A percentile compares a stretch with the other conserved stretches of the same genome.
phyloP scores from a whole-genome alignment of 1,284 basidiomycete genomes.

The Thecaphora frezii region DNA sequence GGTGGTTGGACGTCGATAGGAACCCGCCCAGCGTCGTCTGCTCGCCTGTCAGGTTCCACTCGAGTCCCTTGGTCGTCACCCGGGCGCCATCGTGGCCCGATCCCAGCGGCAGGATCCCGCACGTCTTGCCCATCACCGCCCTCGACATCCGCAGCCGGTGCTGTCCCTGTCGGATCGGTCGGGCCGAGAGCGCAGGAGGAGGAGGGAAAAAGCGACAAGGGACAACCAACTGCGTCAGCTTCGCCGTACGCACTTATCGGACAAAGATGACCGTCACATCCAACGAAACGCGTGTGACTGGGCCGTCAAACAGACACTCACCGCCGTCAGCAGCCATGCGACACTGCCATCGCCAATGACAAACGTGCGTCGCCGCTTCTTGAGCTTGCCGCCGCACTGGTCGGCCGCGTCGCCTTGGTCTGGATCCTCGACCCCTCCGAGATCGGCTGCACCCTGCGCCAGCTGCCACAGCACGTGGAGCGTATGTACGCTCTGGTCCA shows the following conservation, averaged over 20 bases:
- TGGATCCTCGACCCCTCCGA: constrained; percentile 34
- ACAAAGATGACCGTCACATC: no score
- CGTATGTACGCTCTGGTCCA: constrained; percentile 92
- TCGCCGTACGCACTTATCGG: no score
- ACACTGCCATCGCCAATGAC: constrained; percentile 83
- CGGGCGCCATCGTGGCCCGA: constrained; percentile 65
- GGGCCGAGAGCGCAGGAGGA: not conserved
- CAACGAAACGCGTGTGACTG: no score
- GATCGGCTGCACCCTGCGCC: constrained; percentile 59
- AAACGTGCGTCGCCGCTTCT: constrained; percentile 68
- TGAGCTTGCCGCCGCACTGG: constrained; percentile 37
- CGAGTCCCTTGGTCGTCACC: constrained; percentile 78
- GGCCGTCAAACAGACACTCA: constrained; percentile 60
- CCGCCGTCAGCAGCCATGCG: constrained; percentile 81
- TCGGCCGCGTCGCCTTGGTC: constrained; percentile 10
- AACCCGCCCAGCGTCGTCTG: constrained; percentile 48
- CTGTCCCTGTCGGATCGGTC: constrained; percentile 66
- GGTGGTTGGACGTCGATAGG: constrained; percentile 87
- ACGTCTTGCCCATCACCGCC: constrained; percentile 76
- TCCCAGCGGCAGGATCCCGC: constrained; percentile 88
- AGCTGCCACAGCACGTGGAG: constrained; percentile 82
- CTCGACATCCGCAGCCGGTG: constrained; percentile 78
- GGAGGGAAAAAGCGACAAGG: not conserved
- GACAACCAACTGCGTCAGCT: no score
- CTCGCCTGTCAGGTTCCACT: constrained; percentile 74